phyloP scores from a whole-genome alignment of 164 flowering plant species.

The Akebia trifoliata region DNA sequence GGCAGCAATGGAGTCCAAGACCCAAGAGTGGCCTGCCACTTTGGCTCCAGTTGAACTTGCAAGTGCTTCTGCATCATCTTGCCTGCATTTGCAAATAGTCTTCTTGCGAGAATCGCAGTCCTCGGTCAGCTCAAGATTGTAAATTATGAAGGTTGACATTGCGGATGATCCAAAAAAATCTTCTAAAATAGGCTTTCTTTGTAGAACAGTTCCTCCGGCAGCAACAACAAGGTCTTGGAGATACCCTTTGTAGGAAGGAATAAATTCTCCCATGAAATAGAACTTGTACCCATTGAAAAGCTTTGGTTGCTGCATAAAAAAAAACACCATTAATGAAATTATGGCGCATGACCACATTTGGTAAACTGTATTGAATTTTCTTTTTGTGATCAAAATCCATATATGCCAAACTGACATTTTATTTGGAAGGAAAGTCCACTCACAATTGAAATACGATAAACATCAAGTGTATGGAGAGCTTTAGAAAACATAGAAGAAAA shows the following conservation, averaged over 20 bases:
- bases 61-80: conserved; percentile 46
- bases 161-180: conserved; percentile 20
- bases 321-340: neutral
- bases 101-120: conserved; percentile 32
- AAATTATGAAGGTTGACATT: conserved; percentile 47
- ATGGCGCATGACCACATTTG: neutral
- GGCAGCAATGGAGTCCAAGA: conserved; percentile 81
- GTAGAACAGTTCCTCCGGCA: conserved; percentile 77
- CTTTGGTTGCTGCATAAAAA: conserved; percentile 66
- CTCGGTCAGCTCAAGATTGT: conserved; percentile 63
- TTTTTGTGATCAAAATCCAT: too few relatives aligned
- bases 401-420: too few relatives aligned
- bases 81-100: conserved; percentile 30
- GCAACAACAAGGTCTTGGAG: conserved; percentile 70
- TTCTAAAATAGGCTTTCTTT: conserved; percentile 61
- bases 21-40: conserved; percentile 62
- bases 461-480: too few relatives aligned
- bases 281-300: conserved; percentile 58
- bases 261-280: conserved; percentile 66
- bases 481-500: too few relatives aligned
- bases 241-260: conserved; percentile 58
- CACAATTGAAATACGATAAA: too few relatives aligned
- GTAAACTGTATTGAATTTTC: neutral
- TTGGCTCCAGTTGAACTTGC: conserved; percentile 55
- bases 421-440: too few relatives aligned